Evolutionary conservation across 148 eudicot genomes (phyloP), one percentile per base, ranked within the genome.

Genomic region (Rhododendron simsii): DNA sequence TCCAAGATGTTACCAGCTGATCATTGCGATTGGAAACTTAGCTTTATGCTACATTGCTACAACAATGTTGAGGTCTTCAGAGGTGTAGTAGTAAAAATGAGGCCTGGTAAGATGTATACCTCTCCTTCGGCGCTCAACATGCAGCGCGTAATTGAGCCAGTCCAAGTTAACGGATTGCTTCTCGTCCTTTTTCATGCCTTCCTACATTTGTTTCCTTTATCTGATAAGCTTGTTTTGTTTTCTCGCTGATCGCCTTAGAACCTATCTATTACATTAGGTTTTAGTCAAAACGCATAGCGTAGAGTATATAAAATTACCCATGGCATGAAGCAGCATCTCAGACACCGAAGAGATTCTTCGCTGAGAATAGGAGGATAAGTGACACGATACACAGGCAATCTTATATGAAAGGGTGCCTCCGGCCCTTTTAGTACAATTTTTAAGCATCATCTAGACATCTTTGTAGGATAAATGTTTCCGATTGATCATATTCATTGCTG

Each of bases 11-110:
- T 81, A 18, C n/a, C 88, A 93, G 93, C 30, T 30, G 30, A 89
- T 93, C 85, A 94, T 96, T 96, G 92, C 96, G 44, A 94, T 96
- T 86, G 98, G 98, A 88, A 95, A 95, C 14, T 85, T 95, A 84
- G 92, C 99, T 88, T 88, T 93, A 87, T 96, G 98, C 91, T 95
- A 92, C 94, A 90, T 37, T 37, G 39, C 39, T 37, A 39, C 44
- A 41, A 95, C 94, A 96, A 96, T 86, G 81, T 95, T 86, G 89
- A 95, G 90, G 96, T 96, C 86, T 96, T 94, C 88, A 90, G 94
- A 90, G 98, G 98, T 80, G 98, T 91, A 35, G 98, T 91, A 35
- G 98, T 96, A 84, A 96, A 95, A 91, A 92, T 96, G 94, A 92
- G 98, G 87, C 95, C 96, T 18, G 53, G 76, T 50, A 39, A 10